Evolutionary conservation across 2,329 filamentous ascomycete species (phyloP).

Genomic region (Gliomastix tumulicola): DNA sequence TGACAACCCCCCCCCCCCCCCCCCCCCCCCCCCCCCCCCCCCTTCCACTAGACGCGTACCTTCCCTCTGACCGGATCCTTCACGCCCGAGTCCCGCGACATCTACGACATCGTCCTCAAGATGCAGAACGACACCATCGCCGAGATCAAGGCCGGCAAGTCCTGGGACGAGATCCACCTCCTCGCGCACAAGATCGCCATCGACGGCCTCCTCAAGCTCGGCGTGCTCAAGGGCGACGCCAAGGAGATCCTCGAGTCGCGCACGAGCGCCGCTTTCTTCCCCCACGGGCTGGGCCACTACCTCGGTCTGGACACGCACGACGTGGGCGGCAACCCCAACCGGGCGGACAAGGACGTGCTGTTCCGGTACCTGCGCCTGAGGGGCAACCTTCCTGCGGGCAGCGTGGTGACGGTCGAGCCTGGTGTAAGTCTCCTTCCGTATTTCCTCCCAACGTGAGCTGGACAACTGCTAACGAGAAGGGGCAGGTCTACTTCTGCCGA

Average conservation of each 20-base stretch:
- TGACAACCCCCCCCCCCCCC: too few species aligned
- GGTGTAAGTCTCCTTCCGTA: too few species aligned
- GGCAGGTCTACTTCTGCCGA: constrained; percentile 77
- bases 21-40: too few species aligned
- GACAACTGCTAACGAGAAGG: too few species aligned
- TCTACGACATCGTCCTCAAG: constrained; percentile 76
- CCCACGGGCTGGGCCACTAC: constrained; percentile 86
- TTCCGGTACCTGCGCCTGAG: constrained; percentile 83
- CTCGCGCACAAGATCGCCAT: constrained; percentile 78
- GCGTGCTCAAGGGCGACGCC: constrained; percentile 62
- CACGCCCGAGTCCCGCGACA: constrained; percentile 60
- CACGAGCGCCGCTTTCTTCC: constrained; percentile 86
- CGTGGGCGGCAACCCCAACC: constrained; percentile 71
- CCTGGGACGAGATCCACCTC: constrained; percentile 77
- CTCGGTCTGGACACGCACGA: constrained; percentile 92
- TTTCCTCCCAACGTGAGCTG: too few species aligned
- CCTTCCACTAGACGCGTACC: constrained; percentile 78
- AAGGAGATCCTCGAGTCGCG: constrained; percentile 70
- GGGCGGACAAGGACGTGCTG: constrained; percentile 71
- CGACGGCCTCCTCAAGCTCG: constrained; percentile 66
- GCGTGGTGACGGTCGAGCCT: constrained; percentile 91
- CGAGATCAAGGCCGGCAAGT: constrained; percentile 64
- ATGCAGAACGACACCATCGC: constrained; percentile 80
- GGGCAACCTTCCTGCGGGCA: constrained; percentile 65
- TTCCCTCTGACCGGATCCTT: constrained; percentile 75